Conservation (phyloP, 345 rosid genomes). For the Citrus hindsii region DNA sequence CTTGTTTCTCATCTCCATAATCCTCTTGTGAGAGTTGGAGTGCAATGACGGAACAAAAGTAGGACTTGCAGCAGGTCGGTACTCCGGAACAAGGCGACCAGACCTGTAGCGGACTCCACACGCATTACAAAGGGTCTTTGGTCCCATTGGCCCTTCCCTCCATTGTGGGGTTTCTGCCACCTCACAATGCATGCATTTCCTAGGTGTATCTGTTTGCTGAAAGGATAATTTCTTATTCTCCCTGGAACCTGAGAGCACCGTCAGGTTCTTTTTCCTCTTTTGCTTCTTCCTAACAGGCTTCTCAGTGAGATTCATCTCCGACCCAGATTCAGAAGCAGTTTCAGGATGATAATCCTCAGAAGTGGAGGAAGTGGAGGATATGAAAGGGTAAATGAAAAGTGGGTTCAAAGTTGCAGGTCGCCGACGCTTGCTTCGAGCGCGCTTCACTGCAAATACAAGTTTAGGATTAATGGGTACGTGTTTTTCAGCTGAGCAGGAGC, state of each 20-base stretch:
- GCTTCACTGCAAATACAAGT: conserved; percentile 43
- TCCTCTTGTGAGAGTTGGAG: conserved; percentile 81
- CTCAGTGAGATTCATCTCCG: conserved; percentile 31
- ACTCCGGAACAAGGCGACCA: conserved; percentile 84
- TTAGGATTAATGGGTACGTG: conserved; percentile 20
- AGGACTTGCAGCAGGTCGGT: conserved; percentile 90
- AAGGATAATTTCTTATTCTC: conserved; percentile 23
- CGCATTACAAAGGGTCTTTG: conserved; percentile 93
- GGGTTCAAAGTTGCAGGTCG: conserved; percentile 32
- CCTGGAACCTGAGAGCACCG: conserved; percentile 19
- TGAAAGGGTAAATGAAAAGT: conserved; percentile 18
- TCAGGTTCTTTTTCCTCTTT: conserved; percentile 36
- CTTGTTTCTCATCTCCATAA: conserved; percentile 74
- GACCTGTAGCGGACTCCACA: conserved; percentile 91
- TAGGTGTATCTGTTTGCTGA: conserved; percentile 20
- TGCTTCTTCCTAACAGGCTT: conserved; percentile 35
- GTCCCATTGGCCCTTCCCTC: conserved; percentile 94
- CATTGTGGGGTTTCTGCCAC: conserved; percentile 84
- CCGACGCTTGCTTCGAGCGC: conserved; percentile 72
- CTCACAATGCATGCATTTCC: conserved; percentile 76
- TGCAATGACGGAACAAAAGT: conserved; percentile 62
- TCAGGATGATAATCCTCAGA: conserved; percentile 17
- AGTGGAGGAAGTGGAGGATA: conserved; percentile 1
- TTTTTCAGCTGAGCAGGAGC: conserved; percentile 54
- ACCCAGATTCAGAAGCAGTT: conserved; percentile 32